phyloP scores from a whole-genome alignment of 805 yeast genomes.

The Metschnikowia sp. region DNA sequence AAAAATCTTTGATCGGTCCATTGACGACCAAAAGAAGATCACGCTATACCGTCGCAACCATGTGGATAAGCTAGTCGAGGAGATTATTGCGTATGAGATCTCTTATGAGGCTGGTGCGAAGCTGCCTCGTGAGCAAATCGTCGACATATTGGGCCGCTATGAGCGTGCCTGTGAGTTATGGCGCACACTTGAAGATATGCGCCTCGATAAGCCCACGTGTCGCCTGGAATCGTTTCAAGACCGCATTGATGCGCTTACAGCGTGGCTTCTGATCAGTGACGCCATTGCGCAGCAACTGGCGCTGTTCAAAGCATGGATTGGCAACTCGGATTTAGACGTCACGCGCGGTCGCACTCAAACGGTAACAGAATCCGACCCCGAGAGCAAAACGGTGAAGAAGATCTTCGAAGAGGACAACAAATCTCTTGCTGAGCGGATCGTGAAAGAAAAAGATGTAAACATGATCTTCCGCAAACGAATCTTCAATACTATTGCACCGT shows the following conservation, averaged over 20 bases:
- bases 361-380: constrained; percentile 9
- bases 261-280: constrained; percentile 77
- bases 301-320: constrained; percentile 74
- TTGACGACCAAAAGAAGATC: constrained; percentile 71
- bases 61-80: constrained; percentile 70
- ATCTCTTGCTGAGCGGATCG: constrained; percentile 75
- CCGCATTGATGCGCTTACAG: constrained; percentile 70
- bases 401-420: constrained; percentile 57
- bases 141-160: constrained; percentile 53
- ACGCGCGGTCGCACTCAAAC: constrained; percentile 27
- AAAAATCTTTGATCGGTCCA: constrained; percentile 72
- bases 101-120: constrained; percentile 34
- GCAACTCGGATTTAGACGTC: constrained; percentile 74
- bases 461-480: constrained; percentile 68
- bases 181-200: constrained; percentile 78
- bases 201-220: constrained; percentile 69
- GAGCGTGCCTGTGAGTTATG: constrained; percentile 72
- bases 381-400: constrained; percentile 16
- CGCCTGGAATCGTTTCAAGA: constrained; percentile 59
- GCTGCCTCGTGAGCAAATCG: constrained; percentile 47
- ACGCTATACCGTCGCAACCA: constrained; percentile 66
- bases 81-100: constrained; percentile 61
- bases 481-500: constrained; percentile 67
- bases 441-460: constrained; percentile 76
- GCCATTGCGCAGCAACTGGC: constrained; percentile 62